Base-by-base conservation (phyloP, 257 asterid genomes). In the Nicotiana sylvestris region DNA sequence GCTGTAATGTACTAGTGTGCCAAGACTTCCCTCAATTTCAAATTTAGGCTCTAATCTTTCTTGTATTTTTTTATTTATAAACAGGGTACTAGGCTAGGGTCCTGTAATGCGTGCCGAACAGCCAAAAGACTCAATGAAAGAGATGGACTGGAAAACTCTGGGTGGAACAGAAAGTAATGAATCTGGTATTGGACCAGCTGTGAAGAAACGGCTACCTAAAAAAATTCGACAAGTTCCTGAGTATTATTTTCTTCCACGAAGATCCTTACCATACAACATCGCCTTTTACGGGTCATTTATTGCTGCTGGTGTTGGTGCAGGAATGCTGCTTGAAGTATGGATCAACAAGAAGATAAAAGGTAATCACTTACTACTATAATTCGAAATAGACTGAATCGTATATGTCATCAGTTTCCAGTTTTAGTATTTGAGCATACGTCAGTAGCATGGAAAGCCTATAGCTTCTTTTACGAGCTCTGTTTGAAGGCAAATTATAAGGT, bases 221-320 rank as follows among this genome's bases (percentile, higher is more conserved):
- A 94, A 76, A 87, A 82, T 94, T 0, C 90, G 98, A 88, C 90
- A 91, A 87, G 88, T 94, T 77, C 98, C 99, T 2, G 97, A 96
- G 7, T 84, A 55, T 74, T 95, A 93, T 90, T 96, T 93, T 88
- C 92, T 96, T 85, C 98, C 98, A 43, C 91, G 93, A 82, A 88
- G 82, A 77, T 89, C 99, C 27, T 83, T 86, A 66, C 81, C 91
- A 10, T 87, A 85, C n/a, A 85, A 89, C 21, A 76, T 87, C 46
- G 88, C 92, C 25, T 89, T 85, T 61, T 92, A 89, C 35, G 95
- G 98, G 33, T 85, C 93, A 7, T 93, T 90, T 78, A 92, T 94
- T 82, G 94, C 89, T 84, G 98, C 90, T 82, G 99, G 99, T 60
- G 67, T 94, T 85, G 97, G 97, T 53, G 94, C 98, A 30, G 98